Conservation (phyloP, 2,329 filamentous ascomycete species). For the Myriosclerotinia duriaeana region DNA sequence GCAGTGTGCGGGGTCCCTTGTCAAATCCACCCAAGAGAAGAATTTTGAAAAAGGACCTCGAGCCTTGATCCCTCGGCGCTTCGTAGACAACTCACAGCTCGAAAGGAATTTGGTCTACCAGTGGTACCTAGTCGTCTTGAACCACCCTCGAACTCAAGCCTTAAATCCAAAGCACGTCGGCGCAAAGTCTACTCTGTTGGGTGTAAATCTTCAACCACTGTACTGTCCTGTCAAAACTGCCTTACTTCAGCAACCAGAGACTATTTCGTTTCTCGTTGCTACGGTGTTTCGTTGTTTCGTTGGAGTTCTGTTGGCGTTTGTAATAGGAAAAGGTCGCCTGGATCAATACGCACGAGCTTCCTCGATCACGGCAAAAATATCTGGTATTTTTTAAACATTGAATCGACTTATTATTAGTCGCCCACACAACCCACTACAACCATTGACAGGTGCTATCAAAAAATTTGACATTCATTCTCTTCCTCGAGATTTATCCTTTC, state of each 20-base stretch:
- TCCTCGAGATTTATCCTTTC: background rate
- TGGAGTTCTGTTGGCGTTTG: conserved; percentile 1
- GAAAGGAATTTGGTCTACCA: background rate
- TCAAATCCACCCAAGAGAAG: conserved; percentile 18
- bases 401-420: conserved; percentile 11
- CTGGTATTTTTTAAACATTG: conserved; percentile 19
- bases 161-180: conserved; percentile 5
- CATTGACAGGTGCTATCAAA: conserved; percentile 13
- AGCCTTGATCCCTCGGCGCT: conserved; percentile 24
- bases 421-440: conserved; percentile 2
- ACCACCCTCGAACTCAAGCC: background rate
- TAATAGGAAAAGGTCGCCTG: conserved; percentile 13
- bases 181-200: conserved; percentile 10
- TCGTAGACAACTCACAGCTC: conserved; percentile 25
- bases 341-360: conserved; percentile 23
- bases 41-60: conserved; percentile 11
- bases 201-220: conserved; percentile 1
- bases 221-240: too few species aligned
- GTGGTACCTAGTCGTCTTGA: background rate
- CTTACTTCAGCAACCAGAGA: background rate
- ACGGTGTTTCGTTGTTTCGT: conserved; percentile 6
- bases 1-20: conserved; percentile 25
- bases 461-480: conserved; percentile 4
- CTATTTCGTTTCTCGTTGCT: background rate
- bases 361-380: conserved; percentile 15